Percentiles rank a stretch among this genome's conserved stretches.
phyloP scores from a whole-genome alignment of 2,329 filamentous ascomycete species.

The Drechslera avenae region DNA sequence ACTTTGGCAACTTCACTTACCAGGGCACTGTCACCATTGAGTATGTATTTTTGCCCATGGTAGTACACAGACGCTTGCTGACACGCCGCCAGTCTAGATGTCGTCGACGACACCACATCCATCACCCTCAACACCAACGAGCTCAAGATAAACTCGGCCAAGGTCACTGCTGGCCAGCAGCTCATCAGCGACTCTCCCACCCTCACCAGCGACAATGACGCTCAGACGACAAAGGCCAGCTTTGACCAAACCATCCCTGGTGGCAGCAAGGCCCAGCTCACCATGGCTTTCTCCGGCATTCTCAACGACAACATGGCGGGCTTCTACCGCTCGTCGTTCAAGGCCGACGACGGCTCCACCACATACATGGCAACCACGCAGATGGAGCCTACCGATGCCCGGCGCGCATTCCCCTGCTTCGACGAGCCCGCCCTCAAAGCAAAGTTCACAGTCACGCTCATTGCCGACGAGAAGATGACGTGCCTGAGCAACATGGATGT shows the following conservation, averaged over 20 bases:
- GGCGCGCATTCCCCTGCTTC: slow-evolving; percentile 93
- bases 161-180: slow-evolving; percentile 66
- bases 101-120: slow-evolving; percentile 80
- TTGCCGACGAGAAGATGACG: slow-evolving; percentile 88
- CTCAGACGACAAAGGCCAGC: slow-evolving; percentile 79
- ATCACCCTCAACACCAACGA: slow-evolving; percentile 89
- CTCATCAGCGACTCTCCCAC: slow-evolving; percentile 66
- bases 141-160: slow-evolving; percentile 77
- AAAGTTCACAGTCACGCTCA: slow-evolving; percentile 85
- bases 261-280: slow-evolving; percentile 77
- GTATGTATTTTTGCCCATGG: slow-evolving; percentile 47
- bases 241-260: slow-evolving; percentile 75
- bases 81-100: slow-evolving; percentile 66
- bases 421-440: slow-evolving; percentile 95
- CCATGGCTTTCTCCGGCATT: slow-evolving; percentile 76
- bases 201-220: slow-evolving; percentile 75
- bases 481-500: slow-evolving; percentile 98
- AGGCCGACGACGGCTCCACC: slow-evolving; percentile 75
- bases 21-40: slow-evolving; percentile 84
- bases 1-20: slow-evolving; percentile 87
- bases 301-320: slow-evolving; percentile 96
- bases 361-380: slow-evolving; percentile 88
- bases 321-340: slow-evolving; percentile 96
- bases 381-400: slow-evolving; percentile 95
- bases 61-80: slow-evolving; percentile 15